Base-by-base conservation (phyloP, 2,329 filamentous ascomycete species). In the Aspergillus alliaceus region DNA sequence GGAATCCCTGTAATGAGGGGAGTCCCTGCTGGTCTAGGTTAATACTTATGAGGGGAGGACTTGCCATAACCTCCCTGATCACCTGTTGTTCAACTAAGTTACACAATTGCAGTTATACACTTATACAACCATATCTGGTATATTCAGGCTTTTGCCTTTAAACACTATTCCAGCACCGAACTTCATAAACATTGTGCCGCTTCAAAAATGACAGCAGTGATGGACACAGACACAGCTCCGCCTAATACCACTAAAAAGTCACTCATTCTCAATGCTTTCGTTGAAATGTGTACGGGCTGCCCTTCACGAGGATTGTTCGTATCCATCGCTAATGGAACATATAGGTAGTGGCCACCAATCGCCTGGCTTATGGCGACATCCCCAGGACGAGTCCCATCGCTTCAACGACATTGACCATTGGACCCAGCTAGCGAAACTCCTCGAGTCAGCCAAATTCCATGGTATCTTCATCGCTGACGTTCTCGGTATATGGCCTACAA, bases 391-490 rank as follows among this genome's bases (percentile, higher is more conserved):
- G 61, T 88, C 86, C 1, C 79, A 80, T 62, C 73, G 82, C 18
- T 90, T 89, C 70, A 85, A 85, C 59, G 77, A 82, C 25, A 74
- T 86, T 32, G 74, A 83, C 6, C 83, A 87, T 58, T 89, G 86
- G 86, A 79, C 82, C 0, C 77, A 84, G 51, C 72, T 89, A 0
- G 86, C 85, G 0, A 78, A 86, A 58, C 72, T 84, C 0, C 79
- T 87, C 1, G 86, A 88, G 61, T 75, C 79, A 0, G 85, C 82
- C 29, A 85, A 86, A 53, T 87, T 88, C 61, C 84, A 88, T 53
- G 85, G 84, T 11, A 85, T 88, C 34, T 88, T 88, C 70, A 86
- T 89, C 52, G 86, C 86, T 0, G 86, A 89, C 66, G 85, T 88
- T 0, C 77, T 89, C 1, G 81, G 79, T 77, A 69, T 4, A 32